Conservation (phyloP, 2,329 filamentous ascomycete species). For the Aspergillus udagawae region DNA sequence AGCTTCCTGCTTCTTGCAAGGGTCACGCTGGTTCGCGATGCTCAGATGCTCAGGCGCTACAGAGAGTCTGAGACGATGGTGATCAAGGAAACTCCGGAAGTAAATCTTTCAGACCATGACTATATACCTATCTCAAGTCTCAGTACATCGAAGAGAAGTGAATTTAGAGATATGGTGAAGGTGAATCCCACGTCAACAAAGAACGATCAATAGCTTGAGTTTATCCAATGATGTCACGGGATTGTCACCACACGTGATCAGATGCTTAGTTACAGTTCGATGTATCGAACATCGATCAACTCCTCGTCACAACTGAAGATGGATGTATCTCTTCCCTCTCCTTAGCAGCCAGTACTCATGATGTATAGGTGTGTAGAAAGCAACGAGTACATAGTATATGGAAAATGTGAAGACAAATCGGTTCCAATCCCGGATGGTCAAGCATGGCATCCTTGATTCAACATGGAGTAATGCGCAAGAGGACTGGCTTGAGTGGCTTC, state of each 20-base stretch:
- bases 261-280: not conserved
- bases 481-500: not conserved
- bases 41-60: not conserved
- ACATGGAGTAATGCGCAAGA: not conserved
- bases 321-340: not conserved
- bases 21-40: not conserved
- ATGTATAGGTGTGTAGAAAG: not conserved
- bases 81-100: not conserved
- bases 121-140: not conserved
- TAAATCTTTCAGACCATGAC: not conserved
- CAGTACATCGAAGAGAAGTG: not conserved
- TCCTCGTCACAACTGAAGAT: not conserved
- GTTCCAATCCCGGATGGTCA: constrained; percentile 3
- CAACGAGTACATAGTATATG: not conserved
- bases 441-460: not conserved
- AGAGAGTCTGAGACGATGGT: not conserved
- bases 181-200: not conserved
- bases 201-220: not conserved
- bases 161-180: not conserved
- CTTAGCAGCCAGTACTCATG: not conserved
- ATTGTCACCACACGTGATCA: not conserved
- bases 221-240: not conserved
- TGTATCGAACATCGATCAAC: not conserved
- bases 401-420: not conserved
- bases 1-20: not conserved